phyloP scores from a whole-genome alignment of 177 flowering plant genomes.

The Vitis hybrid region DNA sequence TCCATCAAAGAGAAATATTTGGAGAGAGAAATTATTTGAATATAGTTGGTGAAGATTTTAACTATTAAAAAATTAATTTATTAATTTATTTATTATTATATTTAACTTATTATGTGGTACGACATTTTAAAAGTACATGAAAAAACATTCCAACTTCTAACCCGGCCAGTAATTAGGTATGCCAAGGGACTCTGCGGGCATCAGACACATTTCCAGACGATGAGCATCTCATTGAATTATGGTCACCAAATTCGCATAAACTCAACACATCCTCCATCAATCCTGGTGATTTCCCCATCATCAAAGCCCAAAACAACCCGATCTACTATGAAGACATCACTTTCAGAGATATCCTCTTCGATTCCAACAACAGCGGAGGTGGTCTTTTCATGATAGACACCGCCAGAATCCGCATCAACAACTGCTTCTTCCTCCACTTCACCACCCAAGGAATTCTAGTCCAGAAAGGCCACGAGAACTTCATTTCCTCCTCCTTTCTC shows the following conservation, averaged over 20 bases:
- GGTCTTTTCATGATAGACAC: slow-evolving; percentile 43
- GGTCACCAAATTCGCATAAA: slow-evolving; percentile 21
- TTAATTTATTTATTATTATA: too few species aligned
- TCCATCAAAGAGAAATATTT: too few species aligned
- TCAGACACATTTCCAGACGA: slow-evolving; percentile 47
- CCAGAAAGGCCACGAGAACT: slow-evolving; percentile 46
- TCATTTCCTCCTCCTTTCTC: slow-evolving; percentile 36
- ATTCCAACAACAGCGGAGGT: slow-evolving; percentile 48
- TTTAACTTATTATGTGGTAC: too few species aligned
- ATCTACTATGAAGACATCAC: slow-evolving; percentile 52
- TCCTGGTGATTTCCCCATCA: not conserved
- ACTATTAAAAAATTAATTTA: too few species aligned
- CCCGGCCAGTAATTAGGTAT: slow-evolving; percentile 22
- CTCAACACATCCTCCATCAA: not conserved
- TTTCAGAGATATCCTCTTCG: slow-evolving; percentile 48
- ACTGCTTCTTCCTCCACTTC: slow-evolving; percentile 56
- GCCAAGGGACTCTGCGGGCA: slow-evolving; percentile 50
- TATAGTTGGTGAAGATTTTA: too few species aligned
- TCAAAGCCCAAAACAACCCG: not conserved
- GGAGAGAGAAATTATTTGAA: too few species aligned
- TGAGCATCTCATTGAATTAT: slow-evolving; percentile 42
- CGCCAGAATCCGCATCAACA: slow-evolving; percentile 41
- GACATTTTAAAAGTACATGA: too few species aligned
- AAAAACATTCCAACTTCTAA: not conserved
- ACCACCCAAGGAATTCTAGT: slow-evolving; percentile 44